Evolutionary conservation across 148 eudicot genomes (phyloP), one percentile per base, ranked within the genome.

Genomic region (Diospyros lotus): DNA sequence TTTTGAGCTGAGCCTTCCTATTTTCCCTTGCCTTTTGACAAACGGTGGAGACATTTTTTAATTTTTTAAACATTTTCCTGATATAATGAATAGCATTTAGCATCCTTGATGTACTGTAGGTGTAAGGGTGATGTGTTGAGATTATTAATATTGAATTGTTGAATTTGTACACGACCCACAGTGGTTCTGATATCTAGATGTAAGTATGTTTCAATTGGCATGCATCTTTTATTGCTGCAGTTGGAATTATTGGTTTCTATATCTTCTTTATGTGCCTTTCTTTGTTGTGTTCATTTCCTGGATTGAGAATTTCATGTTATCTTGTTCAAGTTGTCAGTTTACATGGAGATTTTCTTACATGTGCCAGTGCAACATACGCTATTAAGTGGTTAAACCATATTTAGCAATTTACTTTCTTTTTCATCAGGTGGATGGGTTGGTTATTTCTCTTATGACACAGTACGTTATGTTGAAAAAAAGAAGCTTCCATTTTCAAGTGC

Each of bases 391-490:
- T 70, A 40, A 65, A 62, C 69, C 56, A 53, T 38, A 15, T 79
- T 52, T 74, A 51, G 51, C 15, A 58, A 42, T 77, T 52, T 69
- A 52, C 39, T 64, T 78, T 55, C 48, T 71, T 71, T 54, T 72
- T 76, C 58, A 75, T 56, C 84, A 95, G 99, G 99, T 83, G 99
- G 99, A 51, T 96, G 99, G 99, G 93, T 93, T 76, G 99, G 99
- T 73, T 96, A 90, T 75, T 96, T 96, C 77, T 96, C 99, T 40
- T 96, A 96, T 76, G 99, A 96, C 68, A 96, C 99, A 3, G 94
- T 93, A 50, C 94, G 99, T 45, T 96, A 93, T 78, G 98, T 88
- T 66, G 99, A 96, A 87, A 91, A 91, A 90, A 96, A 86, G 78
- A 96, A 96, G 76, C 82, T 96, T 41, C 99, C 99, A 1, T 96